A percentile compares a stretch with the other conserved stretches of the same genome.
phyloP scores from a whole-genome alignment of 306 rosid species.

The Ceratonia siliqua region DNA sequence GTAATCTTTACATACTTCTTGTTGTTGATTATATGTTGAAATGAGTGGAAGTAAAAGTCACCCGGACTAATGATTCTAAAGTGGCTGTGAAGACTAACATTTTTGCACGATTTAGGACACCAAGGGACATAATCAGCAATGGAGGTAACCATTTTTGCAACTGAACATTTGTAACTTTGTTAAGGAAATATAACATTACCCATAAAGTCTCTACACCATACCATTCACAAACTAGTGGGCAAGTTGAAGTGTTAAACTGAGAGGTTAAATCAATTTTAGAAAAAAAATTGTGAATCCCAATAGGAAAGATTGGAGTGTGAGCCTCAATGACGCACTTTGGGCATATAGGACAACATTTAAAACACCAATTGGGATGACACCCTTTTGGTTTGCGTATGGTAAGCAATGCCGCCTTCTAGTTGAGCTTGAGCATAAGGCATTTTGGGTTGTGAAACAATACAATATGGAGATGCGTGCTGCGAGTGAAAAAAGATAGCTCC shows the following conservation, averaged over 20 bases:
- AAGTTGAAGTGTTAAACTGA: neutral
- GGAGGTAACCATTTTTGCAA: neutral
- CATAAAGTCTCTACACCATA: neutral
- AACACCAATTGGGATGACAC: neutral
- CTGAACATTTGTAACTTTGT: neutral
- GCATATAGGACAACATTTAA: no score
- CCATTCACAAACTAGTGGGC: neutral
- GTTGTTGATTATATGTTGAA: neutral
- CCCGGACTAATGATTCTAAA: neutral
- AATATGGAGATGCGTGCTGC: no score
- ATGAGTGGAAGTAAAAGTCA: neutral
- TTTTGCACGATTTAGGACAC: no score
- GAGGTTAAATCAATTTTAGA: neutral
- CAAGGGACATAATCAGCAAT: no score
- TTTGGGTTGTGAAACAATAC: no score
- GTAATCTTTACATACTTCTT: neutral
- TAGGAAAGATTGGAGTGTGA: neutral
- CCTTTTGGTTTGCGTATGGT: no score
- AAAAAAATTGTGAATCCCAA: neutral
- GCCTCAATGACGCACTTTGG: neutral
- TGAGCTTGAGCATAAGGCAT: no score
- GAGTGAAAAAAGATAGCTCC: no score
- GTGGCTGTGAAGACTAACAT: neutral
- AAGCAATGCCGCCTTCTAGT: no score
- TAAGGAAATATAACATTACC: neutral